Evolutionary conservation across 306 rosid genomes (phyloP).

Genomic region (Citrullus colocynthis): DNA sequence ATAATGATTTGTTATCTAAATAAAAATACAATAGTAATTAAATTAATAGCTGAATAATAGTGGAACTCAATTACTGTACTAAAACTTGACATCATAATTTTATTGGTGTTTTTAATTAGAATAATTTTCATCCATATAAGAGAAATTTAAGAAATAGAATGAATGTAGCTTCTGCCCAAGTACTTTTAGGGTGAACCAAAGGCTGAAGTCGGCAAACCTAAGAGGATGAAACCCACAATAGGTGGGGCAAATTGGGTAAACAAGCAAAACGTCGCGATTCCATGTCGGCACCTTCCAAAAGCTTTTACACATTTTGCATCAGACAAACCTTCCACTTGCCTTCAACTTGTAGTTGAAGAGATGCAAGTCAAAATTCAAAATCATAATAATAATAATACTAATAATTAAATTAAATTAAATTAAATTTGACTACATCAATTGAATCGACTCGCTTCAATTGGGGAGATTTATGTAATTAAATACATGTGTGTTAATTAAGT

Average conservation of each 20-base stretch:
- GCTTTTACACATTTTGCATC: not conserved
- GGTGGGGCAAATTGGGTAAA: not conserved
- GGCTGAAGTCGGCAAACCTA: not conserved
- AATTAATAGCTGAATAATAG: too few species aligned
- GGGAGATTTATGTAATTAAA: not conserved
- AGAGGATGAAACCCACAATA: not conserved
- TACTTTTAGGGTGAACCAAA: too few species aligned
- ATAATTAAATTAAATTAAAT: not conserved
- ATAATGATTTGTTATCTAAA: too few species aligned
- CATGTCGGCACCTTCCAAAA: not conserved
- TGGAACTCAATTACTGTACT: too few species aligned
- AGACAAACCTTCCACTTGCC: not conserved
- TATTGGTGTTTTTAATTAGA: too few species aligned
- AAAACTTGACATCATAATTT: too few species aligned
- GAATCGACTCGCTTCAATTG: not conserved
- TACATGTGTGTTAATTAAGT: too few species aligned
- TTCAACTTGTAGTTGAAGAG: not conserved
- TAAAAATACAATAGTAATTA: too few species aligned
- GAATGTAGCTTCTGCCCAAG: not conserved
- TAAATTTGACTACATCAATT: not conserved
- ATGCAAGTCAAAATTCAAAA: not conserved
- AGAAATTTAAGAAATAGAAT: too few species aligned
- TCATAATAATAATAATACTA: too few species aligned
- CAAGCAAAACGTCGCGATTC: not conserved
- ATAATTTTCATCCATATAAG: too few species aligned